Evolutionary conservation across 2,329 filamentous ascomycete genomes (phyloP), one percentile per base, ranked within the genome.

Genomic region (Colletotrichum phormii): DNA sequence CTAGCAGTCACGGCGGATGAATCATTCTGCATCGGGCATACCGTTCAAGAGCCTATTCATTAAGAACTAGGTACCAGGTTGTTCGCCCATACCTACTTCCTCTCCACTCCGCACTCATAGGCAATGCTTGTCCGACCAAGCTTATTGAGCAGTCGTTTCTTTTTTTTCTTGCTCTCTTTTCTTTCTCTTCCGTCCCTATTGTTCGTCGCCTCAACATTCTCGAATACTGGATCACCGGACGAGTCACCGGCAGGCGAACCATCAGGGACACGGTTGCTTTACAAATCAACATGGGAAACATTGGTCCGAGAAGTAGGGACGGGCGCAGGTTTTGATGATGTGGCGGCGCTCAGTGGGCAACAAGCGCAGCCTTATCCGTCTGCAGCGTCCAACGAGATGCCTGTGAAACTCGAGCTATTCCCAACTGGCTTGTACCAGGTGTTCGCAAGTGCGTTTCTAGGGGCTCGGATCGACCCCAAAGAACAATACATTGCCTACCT

Each of bases 291-390:
- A 57, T 55, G 70, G 33, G 22, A 42, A 53, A 69, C 26, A 35
- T 70, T 57, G 42, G 65, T 60, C 70, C 70, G 70, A 64, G 66
- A 58, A 51, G 55, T 22, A 57, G 58, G 46, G 8, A 51, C 68
- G 63, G 71, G 60, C 71, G 60, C 55, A 12, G 33, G 22, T 49
- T 70, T 60, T 57, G 60, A 61, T 73, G 71, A 71, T 65, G 71
- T 73, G 71, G 66, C 71, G 71, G 26, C 66, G 35, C 35, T 61
- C 31, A 64, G 42, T 64, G 70, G 31, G n/a, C 59, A 69, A 42
- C 59, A 70, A 72, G 60, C 49, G 60, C 66, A 73, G 71, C 71
- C 71, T 70, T 71, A 73, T 73, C 71, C 66, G 66, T 71, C 66
- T 70, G 66, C 55, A 71, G 60, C 59, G 42, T 58, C 60, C 42